Evolutionary conservation across 225 moss, liverwort and hornwort species (phyloP).

Genomic region (Marchantia polymorpha): DNA sequence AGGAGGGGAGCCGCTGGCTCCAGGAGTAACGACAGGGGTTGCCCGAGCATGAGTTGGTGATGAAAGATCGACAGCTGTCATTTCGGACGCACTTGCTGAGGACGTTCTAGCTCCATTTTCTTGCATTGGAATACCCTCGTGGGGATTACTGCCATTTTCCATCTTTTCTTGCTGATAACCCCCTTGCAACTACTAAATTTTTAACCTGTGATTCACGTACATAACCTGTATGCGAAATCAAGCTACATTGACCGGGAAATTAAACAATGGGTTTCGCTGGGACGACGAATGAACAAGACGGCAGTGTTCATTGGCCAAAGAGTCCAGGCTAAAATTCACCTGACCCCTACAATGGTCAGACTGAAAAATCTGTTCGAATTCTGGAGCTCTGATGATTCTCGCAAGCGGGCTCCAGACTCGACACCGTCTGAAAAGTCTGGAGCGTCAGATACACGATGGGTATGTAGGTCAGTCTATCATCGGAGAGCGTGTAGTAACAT

Average conservation of each 20-base stretch:
- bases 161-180: constrained; percentile 34
- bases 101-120: constrained; percentile 42
- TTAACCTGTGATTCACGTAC: constrained; percentile 5
- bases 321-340: neutral
- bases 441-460: neutral
- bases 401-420: neutral
- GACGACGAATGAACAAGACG: neutral
- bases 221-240: neutral
- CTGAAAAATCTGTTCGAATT: neutral
- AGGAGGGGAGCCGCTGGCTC: constrained; percentile 40
- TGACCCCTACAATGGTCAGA: neutral
- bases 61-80: constrained; percentile 80
- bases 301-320: neutral
- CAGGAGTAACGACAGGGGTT: constrained; percentile 19
- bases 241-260: neutral
- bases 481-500: neutral
- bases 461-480: neutral
- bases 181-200: neutral
- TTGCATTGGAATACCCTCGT: constrained; percentile 34
- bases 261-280: neutral
- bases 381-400: neutral
- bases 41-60: constrained; percentile 47
- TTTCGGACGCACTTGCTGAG: constrained; percentile 42
- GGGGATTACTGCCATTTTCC: constrained; percentile 64
- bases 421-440: neutral